phyloP scores from a whole-genome alignment of 1,284 basidiomycete species.

The Bjerkandera adusta region DNA sequence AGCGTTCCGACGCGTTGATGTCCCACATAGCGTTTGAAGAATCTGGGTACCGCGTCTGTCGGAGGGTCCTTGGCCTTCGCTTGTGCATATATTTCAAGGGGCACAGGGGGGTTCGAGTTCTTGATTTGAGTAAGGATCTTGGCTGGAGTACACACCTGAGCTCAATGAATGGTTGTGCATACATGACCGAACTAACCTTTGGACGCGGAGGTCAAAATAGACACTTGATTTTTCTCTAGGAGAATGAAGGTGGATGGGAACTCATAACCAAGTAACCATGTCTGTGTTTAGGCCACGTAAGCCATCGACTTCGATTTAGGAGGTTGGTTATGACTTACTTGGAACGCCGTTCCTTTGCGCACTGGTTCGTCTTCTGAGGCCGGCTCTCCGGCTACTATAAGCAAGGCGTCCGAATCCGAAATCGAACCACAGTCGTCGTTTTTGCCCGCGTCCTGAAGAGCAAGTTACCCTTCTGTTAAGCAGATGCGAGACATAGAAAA shows the following conservation, averaged over 20 bases:
- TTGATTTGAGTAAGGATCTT: conserved; percentile 74
- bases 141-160: conserved; percentile 39
- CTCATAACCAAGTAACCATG: conserved; percentile 95
- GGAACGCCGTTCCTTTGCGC: conserved; percentile 86
- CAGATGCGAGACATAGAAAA: conserved; percentile 1
- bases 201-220: conserved; percentile 83
- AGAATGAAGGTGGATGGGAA: conserved; percentile 93
- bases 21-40: conserved; percentile 54
- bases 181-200: conserved; percentile 62
- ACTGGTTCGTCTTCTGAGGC: conserved; percentile 82
- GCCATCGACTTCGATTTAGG: conserved; percentile 5
- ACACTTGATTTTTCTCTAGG: conserved; percentile 75
- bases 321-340: conserved; percentile 51
- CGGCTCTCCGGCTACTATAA: conserved; percentile 81
- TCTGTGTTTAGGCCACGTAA: conserved; percentile 44
- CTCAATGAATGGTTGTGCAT: neutral
- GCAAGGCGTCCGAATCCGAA: conserved; percentile 67
- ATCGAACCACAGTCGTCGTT: conserved; percentile 72
- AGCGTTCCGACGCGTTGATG: conserved; percentile 67
- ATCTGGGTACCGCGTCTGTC: conserved; percentile 65
- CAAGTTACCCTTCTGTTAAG: conserved; percentile 1
- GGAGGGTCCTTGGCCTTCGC: conserved; percentile 74
- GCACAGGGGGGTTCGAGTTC: conserved; percentile 48
- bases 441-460: conserved; percentile 51
- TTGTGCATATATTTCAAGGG: conserved; percentile 66